Base-by-base conservation (phyloP, 2,329 filamentous ascomycete genomes). In the Diaporthe eres region DNA sequence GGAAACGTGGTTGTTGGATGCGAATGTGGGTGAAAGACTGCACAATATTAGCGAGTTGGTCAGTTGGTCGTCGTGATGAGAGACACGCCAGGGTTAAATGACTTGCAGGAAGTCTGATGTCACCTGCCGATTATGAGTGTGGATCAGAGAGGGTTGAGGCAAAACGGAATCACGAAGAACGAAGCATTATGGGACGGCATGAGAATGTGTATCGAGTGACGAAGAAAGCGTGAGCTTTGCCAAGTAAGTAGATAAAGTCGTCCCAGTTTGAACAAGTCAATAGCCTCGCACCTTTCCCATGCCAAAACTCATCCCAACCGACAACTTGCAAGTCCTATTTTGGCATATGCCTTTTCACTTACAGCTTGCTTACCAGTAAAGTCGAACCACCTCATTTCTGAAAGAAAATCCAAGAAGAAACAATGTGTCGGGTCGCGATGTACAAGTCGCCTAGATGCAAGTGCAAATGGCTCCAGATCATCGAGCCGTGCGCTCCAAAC, bases 391-490 rank as follows among this genome's bases (percentile, higher is more conserved):
- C 31, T n/a, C 15, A 8, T n/a, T 25, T 42, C 7, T 1, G 8
- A 15, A 12, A 19, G 7, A n/a, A 57, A 22, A n/a, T 2, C 6
- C 2, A 10, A 19, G 9, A 49, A 39, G 6, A 61, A 34, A 28
- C 1, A 63, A 90, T 90, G 89, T 90, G 89, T 80, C 78, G 79
- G 25, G 84, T 86, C n/a, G 85, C 83, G 37, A 86, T 87, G 81
- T 89, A 86, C 81, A 83, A 84, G 75, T 87, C 89, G 81, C 86
- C 85, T 68, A 79, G 78, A 75, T 91, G 89, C 85, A 82, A 83
- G 15, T 89, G 90, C 84, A 85, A 84, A 78, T 91, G 89, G 89
- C 84, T 88, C 57, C 80, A 85, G 76, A 84, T 91, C 79, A 81
- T 81, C 4, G 77, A 82, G 60, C 85, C 87, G 8, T 91, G 90